phyloP scores from a whole-genome alignment of 2,329 filamentous ascomycete genomes.

The Cladosporium cucumerinum region DNA sequence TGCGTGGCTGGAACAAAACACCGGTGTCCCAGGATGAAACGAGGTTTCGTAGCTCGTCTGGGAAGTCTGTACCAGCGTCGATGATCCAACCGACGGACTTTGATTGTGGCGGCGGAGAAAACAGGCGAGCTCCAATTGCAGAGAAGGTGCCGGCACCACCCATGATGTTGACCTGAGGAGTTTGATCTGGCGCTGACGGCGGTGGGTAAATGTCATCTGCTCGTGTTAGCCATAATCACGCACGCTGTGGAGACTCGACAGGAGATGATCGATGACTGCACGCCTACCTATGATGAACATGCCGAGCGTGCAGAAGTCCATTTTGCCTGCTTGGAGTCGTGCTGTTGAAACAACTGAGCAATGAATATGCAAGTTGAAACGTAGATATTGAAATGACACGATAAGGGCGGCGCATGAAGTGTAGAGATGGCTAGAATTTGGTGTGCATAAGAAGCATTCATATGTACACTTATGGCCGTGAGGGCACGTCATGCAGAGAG shows the following conservation, averaged over 20 bases:
- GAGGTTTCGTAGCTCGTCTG: constrained; percentile 57
- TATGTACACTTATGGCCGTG: background rate
- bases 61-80: constrained; percentile 86
- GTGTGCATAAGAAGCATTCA: background rate
- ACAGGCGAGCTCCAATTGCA: constrained; percentile 81
- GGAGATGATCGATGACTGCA: background rate
- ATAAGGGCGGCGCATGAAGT: background rate
- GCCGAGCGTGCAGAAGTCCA: constrained; percentile 59
- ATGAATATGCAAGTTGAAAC: background rate
- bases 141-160: constrained; percentile 87
- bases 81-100: constrained; percentile 81
- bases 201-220: constrained; percentile 88
- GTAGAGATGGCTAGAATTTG: background rate
- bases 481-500: constrained; percentile 5
- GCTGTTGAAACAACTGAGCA: background rate
- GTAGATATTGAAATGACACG: background rate
- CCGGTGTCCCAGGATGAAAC: constrained; percentile 75
- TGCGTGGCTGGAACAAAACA: constrained; percentile 63
- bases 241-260: background rate
- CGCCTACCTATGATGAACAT: constrained; percentile 61
- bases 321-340: constrained; percentile 17
- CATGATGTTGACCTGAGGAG: constrained; percentile 68
- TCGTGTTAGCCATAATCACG: constrained; percentile 10
- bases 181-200: constrained; percentile 55
- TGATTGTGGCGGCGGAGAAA: constrained; percentile 71